Conservation (phyloP, 1,284 basidiomycete species). For the Coniferiporia weirii region DNA sequence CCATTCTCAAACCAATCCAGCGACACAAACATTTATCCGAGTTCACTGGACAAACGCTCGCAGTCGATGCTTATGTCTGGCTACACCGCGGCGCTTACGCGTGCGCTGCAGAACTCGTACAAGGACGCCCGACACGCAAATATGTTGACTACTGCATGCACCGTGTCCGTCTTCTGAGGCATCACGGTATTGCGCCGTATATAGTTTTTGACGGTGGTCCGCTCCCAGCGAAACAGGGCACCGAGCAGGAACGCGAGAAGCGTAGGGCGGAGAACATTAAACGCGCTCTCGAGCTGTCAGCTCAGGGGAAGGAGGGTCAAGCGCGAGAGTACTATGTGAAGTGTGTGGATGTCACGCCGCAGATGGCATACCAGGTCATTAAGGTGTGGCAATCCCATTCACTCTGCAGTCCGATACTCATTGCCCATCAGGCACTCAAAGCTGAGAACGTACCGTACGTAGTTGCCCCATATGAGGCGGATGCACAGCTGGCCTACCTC, state of each 20-base stretch:
- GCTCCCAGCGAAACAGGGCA: conserved; percentile 89
- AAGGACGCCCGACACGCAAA: conserved; percentile 76
- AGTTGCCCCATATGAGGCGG: conserved; percentile 98
- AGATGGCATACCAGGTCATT: conserved; percentile 97
- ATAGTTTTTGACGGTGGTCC: conserved; percentile 97
- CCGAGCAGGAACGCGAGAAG: conserved; percentile 78
- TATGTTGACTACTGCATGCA: conserved; percentile 98
- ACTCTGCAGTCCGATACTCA: conserved; percentile 2
- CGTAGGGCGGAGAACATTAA: conserved; percentile 63
- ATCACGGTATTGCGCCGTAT: conserved; percentile 84
- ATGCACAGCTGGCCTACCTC: conserved; percentile 93
- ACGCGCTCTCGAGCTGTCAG: conserved; percentile 66
- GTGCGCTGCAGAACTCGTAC: conserved; percentile 89
- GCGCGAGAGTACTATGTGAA: conserved; percentile 89
- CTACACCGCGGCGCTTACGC: conserved; percentile 92
- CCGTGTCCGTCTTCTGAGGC: conserved; percentile 78
- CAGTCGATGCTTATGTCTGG: conserved; percentile 93
- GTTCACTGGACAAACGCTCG: conserved; percentile 76
- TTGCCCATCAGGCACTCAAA: conserved; percentile 60
- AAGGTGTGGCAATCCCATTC: conserved; percentile 52
- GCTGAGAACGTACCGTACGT: conserved; percentile 80
- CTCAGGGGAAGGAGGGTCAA: conserved; percentile 73
- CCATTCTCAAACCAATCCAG: conserved; percentile 89
- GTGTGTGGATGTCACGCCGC: conserved; percentile 92
- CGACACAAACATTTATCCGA: conserved; percentile 73